Conservation (phyloP, 371 early-diverging fungal species). For the Mucor racemosus region DNA sequence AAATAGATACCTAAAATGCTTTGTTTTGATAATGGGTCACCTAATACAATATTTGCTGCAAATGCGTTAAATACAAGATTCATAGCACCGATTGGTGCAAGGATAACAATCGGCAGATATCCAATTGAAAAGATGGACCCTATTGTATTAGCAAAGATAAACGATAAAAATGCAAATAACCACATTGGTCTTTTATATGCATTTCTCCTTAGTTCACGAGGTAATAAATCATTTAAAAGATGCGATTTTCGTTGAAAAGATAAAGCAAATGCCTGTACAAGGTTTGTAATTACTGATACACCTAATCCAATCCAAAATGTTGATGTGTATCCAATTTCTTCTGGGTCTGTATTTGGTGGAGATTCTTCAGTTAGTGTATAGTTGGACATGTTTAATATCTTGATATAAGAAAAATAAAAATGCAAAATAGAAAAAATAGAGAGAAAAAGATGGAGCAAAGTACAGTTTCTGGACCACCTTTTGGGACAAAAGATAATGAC, state of each 20-base stretch:
- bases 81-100: conserved; percentile 81
- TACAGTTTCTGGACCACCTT: no score
- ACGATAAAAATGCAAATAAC: conserved; percentile 57
- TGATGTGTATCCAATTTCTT: conserved; percentile 12
- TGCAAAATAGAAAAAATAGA: not conserved
- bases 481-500: no score
- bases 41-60: conserved; percentile 68
- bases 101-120: conserved; percentile 76
- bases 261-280: conserved; percentile 66
- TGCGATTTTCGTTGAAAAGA: conserved; percentile 76
- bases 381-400: not conserved
- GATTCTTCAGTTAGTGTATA: not conserved
- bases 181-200: conserved; percentile 46
- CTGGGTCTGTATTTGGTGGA: not conserved
- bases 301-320: conserved; percentile 48
- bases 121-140: conserved; percentile 78
- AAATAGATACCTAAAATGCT: conserved; percentile 55
- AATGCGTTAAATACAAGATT: conserved; percentile 77
- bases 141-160: conserved; percentile 68
- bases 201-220: conserved; percentile 44
- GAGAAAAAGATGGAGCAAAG: not conserved
- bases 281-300: conserved; percentile 49
- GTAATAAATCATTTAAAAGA: conserved; percentile 42
- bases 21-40: conserved; percentile 64
- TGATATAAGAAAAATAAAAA: not conserved